phyloP scores from a whole-genome alignment of 2,329 filamentous ascomycete genomes.

The Neopestalotiopsis rosae region DNA sequence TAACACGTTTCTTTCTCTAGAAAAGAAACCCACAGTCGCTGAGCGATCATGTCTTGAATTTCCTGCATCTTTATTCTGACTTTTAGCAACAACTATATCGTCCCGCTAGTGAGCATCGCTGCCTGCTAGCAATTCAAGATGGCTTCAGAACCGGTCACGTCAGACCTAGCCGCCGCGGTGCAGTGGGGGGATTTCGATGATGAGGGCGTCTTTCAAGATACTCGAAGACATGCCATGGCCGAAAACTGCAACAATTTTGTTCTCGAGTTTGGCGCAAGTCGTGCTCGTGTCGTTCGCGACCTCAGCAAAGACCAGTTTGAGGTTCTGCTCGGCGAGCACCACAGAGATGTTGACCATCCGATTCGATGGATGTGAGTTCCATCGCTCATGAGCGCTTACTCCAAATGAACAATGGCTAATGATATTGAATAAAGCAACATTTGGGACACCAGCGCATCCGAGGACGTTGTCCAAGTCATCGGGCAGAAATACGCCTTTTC shows the following conservation, averaged over 20 bases:
- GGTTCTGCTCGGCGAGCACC: constrained; percentile 7
- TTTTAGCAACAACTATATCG: not conserved
- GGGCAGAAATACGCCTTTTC: constrained; percentile 72
- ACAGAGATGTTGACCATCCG: constrained; percentile 45
- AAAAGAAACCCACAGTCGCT: not conserved
- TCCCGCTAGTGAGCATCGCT: not conserved
- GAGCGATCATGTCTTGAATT: not conserved
- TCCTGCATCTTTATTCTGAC: not conserved
- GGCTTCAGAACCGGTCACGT: constrained; percentile 9
- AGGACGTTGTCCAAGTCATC: constrained; percentile 57
- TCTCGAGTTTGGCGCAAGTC: constrained; percentile 65
- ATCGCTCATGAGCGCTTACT: no score
- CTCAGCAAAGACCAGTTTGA: constrained; percentile 49
- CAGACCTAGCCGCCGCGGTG: constrained; percentile 19
- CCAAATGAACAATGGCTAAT: no score
- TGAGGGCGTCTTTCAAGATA: constrained; percentile 47
- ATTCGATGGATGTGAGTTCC: constrained; percentile 73
- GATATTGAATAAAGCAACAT: constrained; percentile 55
- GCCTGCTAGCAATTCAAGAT: not conserved
- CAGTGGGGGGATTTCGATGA: constrained; percentile 61
- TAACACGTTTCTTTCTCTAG: not conserved
- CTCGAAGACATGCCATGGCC: constrained; percentile 45
- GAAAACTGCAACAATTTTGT: constrained; percentile 62
- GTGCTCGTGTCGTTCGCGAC: constrained; percentile 62
- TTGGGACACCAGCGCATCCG: constrained; percentile 69